Conservation (phyloP, 805 yeast genomes). For the Sungouiozyma intestinalis region DNA sequence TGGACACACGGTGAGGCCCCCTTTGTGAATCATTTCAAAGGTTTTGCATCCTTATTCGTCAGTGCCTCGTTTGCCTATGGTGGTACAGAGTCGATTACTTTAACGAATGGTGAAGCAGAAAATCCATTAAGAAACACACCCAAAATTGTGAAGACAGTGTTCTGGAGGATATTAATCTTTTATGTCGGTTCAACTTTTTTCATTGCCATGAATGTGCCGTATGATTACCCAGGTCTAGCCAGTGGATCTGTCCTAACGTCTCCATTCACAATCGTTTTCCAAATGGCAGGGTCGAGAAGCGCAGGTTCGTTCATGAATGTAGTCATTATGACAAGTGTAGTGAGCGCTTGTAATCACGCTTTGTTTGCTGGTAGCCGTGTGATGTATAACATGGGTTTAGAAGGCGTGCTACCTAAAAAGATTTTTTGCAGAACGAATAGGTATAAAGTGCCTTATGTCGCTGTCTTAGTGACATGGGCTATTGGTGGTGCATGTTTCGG, state of each 20-base stretch:
- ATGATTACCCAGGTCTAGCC: constrained; percentile 37
- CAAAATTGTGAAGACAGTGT: constrained; percentile 46
- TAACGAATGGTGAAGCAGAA: constrained; percentile 44
- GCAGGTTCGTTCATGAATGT: constrained; percentile 44
- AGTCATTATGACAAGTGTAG: constrained; percentile 43
- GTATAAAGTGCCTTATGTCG: constrained; percentile 39
- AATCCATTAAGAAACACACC: constrained; percentile 53
- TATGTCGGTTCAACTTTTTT: constrained; percentile 47
- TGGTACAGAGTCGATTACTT: constrained; percentile 40
- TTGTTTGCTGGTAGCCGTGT: constrained; percentile 42
- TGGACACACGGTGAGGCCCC: constrained; percentile 51
- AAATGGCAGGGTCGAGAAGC: constrained; percentile 43
- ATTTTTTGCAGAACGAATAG: constrained; percentile 33
- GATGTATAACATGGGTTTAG: constrained; percentile 39
- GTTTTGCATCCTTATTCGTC: constrained; percentile 41
- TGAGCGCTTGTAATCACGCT: constrained; percentile 47
- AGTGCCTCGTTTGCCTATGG: constrained; percentile 44
- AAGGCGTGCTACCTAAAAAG: constrained; percentile 29
- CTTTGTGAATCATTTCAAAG: constrained; percentile 40
- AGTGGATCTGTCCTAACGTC: constrained; percentile 30
- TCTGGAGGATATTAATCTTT: constrained; percentile 47
- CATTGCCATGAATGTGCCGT: constrained; percentile 51
- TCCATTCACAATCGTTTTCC: constrained; percentile 36
- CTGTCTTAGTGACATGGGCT: constrained; percentile 40
- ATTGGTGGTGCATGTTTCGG: constrained; percentile 52